A percentile compares a stretch with the other conserved stretches of the same genome.
phyloP scores from a whole-genome alignment of 2,329 filamentous ascomycete species.

The Penicillium sp. region DNA sequence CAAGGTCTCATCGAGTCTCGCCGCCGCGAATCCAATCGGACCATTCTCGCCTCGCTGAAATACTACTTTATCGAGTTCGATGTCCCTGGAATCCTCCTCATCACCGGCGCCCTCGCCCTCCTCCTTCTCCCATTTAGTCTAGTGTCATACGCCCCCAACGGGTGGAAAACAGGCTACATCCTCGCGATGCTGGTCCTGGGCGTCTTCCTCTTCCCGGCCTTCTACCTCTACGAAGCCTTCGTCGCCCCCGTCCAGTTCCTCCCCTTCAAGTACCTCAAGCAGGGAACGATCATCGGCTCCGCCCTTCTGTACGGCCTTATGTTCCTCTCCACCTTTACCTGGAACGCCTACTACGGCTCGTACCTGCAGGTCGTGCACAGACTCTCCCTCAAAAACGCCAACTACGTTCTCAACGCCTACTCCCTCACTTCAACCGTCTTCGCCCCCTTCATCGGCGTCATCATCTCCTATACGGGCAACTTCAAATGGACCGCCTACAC shows the following conservation, averaged over 20 bases:
- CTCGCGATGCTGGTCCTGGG: slow-evolving; percentile 28
- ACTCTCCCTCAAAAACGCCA: slow-evolving; percentile 26
- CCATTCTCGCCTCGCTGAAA: background rate
- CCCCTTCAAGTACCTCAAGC: slow-evolving; percentile 28
- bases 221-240: slow-evolving; percentile 29
- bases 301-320: slow-evolving; percentile 26
- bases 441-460: slow-evolving; percentile 25
- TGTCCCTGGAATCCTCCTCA: slow-evolving; percentile 35
- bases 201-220: slow-evolving; percentile 21
- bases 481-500: slow-evolving; percentile 29
- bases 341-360: slow-evolving; percentile 29
- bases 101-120: slow-evolving; percentile 34
- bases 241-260: slow-evolving; percentile 29
- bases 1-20: too few species aligned
- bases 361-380: slow-evolving; percentile 33
- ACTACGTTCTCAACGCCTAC: slow-evolving; percentile 32
- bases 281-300: slow-evolving; percentile 30
- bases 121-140: slow-evolving; percentile 37
- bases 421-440: slow-evolving; percentile 21
- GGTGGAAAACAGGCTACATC: slow-evolving; percentile 24
- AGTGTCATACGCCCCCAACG: slow-evolving; percentile 22
- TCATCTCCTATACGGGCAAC: slow-evolving; percentile 25
- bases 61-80: slow-evolving; percentile 17
- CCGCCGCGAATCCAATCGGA: background rate
- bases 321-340: slow-evolving; percentile 16